Base-by-base conservation (phyloP, 192 early-diverging fungal genomes). In the Chytriomyces sp. region DNA sequence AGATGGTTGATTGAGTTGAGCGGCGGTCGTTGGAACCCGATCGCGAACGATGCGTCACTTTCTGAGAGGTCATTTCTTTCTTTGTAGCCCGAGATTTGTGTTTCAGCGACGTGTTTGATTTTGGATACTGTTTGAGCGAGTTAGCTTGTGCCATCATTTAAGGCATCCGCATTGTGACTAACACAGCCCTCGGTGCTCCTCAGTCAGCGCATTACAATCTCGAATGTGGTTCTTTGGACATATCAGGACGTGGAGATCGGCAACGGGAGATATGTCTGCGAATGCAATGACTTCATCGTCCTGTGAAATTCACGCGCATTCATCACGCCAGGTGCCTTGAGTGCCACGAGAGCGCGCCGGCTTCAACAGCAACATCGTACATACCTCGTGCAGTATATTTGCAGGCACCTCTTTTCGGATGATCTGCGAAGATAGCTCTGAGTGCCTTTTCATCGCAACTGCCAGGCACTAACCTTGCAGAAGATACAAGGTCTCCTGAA, bases 191-290 rank as follows among this genome's bases (percentile, higher is more conserved):
- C 16, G 57, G 28, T 64, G 18, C 11, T 13, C n/a, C 20, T 13
- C 28, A 20, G 63, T 64, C 26, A 64, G 63, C 13, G 18, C 20
- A 26, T 18, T 64, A 28, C 63, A 64, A 28, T 64, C 26, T 11
- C 63, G 63, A 64, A 64, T 64, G 63, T 64, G 63, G 11, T 64
- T 18, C 63, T 64, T 64, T n/a, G 63, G 26, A 28, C 18, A 13
- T 13, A 64, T 28, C 0, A 64, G 63, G 26, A 64, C 18, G 63
- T 64, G 63, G n/a, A 64, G 18, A 11, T n/a, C n/a, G 18, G 63
- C 13, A 0, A 64, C 11, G 18, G 63, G 63, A 28, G 11, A 28
- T 13, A 64, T 64, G 63, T 64, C 63, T 18, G 13, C 11, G 28
- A 64, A 64, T 11, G 63, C 63, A 28, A 64, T 1, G 13, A 64